A percentile compares a stretch with the other conserved stretches of the same genome.
Conservation (phyloP, 208 protist species). For the Strigomonas galati region DNA sequence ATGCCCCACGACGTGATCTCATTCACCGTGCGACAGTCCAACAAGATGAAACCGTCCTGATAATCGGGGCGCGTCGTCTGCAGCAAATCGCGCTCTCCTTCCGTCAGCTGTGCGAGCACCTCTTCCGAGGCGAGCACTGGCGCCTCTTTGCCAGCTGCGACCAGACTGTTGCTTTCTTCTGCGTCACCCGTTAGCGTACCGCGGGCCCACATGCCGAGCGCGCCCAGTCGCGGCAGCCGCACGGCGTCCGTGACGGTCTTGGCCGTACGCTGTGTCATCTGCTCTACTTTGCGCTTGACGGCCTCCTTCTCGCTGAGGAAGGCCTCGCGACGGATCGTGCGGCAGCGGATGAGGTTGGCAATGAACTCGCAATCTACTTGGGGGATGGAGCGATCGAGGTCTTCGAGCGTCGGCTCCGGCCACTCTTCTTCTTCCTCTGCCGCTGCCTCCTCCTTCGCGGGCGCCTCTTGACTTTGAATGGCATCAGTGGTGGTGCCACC, state of each 20-base stretch:
- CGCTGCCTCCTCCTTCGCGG: not conserved
- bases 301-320: slow-evolving; percentile 48
- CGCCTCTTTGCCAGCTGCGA: slow-evolving; percentile 29
- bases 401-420: slow-evolving; percentile 60
- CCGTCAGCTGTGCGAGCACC: slow-evolving; percentile 40
- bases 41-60: slow-evolving; percentile 69
- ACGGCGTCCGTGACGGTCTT: slow-evolving; percentile 33
- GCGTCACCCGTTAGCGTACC: slow-evolving; percentile 4
- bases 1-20: slow-evolving; percentile 84
- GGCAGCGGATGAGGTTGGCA: slow-evolving; percentile 58
- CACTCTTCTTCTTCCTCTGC: slow-evolving; percentile 19
- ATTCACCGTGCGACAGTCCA: slow-evolving; percentile 83
- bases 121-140: slow-evolving; percentile 34
- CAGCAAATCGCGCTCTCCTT: slow-evolving; percentile 48
- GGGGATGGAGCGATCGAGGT: slow-evolving; percentile 75
- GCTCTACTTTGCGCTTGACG: slow-evolving; percentile 43
- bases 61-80: slow-evolving; percentile 60
- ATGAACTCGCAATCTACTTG: slow-evolving; percentile 81
- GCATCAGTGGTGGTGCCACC: too few relatives aligned
- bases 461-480: too few relatives aligned
- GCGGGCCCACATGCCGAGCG: slow-evolving; percentile 25
- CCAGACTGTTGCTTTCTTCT: slow-evolving; percentile 26
- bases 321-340: slow-evolving; percentile 39
- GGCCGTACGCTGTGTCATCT: slow-evolving; percentile 33
- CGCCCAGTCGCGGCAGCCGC: slow-evolving; percentile 32